Conservation (phyloP, 192 early-diverging fungal species). For the Phycomyces blakesleeanus region DNA sequence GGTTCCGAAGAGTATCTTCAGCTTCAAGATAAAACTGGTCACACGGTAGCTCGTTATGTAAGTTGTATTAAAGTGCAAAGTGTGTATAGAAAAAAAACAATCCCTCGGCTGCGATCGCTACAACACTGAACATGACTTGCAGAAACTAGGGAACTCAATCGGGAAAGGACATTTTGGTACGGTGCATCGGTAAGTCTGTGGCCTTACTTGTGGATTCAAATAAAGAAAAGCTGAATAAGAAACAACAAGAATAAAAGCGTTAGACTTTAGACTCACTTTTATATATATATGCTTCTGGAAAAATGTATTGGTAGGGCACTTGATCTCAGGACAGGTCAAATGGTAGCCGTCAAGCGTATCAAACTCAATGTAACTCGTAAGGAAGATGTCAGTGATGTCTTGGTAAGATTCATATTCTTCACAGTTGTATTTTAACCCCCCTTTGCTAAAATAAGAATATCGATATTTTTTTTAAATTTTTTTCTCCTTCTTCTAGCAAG, state of each 20-base stretch:
- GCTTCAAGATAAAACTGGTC: conserved; percentile 35
- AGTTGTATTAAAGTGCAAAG: no score
- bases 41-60: conserved; percentile 46
- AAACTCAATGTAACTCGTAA: conserved; percentile 54
- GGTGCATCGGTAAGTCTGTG: conserved; percentile 59
- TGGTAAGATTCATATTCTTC: conserved; percentile 36
- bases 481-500: conserved; percentile 43
- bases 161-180: conserved; percentile 88
- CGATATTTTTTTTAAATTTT: no score
- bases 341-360: conserved; percentile 88
- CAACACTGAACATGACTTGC: neutral
- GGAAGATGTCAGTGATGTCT: conserved; percentile 68
- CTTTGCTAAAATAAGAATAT: neutral
- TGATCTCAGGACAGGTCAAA: conserved; percentile 72
- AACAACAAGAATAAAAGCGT: no score
- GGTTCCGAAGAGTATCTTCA: conserved; percentile 6
- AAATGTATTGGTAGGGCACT: conserved; percentile 48
- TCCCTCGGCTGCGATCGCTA: no score
- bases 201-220: conserved; percentile 14
- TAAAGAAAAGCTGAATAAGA: no score
- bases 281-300: conserved; percentile 2
- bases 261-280: no score
- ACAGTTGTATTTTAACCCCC: neutral
- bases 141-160: conserved; percentile 82
- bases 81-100: neutral